Conservation (phyloP, 2,329 filamentous ascomycete genomes). For the Diaporthe vaccinii region DNA sequence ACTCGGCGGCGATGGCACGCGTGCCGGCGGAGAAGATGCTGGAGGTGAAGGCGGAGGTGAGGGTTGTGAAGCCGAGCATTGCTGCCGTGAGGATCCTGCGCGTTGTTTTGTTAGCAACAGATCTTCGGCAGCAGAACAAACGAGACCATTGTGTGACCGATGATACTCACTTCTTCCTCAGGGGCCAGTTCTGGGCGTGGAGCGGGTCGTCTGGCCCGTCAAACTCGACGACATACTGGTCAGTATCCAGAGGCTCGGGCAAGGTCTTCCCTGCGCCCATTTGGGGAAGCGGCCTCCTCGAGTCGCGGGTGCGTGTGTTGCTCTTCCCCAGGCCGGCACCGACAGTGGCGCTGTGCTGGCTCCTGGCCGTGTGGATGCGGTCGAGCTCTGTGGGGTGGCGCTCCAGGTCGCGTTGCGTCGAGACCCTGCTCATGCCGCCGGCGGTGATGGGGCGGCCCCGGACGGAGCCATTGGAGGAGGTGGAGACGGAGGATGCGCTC, state of each 20-base stretch:
- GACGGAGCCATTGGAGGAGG: constrained; percentile 58
- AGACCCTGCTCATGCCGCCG: constrained; percentile 69
- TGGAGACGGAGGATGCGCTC: constrained; percentile 65
- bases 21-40: constrained; percentile 81
- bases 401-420: constrained; percentile 77
- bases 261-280: constrained; percentile 83
- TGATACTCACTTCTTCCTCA: constrained; percentile 77
- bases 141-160: constrained; percentile 22
- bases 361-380: constrained; percentile 78
- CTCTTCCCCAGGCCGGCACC: constrained; percentile 61
- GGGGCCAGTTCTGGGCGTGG: constrained; percentile 89
- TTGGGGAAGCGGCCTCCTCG: constrained; percentile 71
- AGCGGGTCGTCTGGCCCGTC: constrained; percentile 86
- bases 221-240: constrained; percentile 88
- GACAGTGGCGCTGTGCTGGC: constrained; percentile 81
- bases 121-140: not conserved
- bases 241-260: constrained; percentile 76
- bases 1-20: constrained; percentile 66
- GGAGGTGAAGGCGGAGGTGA: constrained; percentile 79
- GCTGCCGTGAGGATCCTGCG: constrained; percentile 71
- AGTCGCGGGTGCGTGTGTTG: constrained; percentile 60
- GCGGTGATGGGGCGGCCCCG: constrained; percentile 48
- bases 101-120: constrained; percentile 46
- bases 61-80: constrained; percentile 80
- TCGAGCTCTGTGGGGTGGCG: constrained; percentile 77